Evolutionary conservation across 2,329 filamentous ascomycete genomes (phyloP), one percentile per base, ranked within the genome.

Genomic region (Penicillium sp.): DNA sequence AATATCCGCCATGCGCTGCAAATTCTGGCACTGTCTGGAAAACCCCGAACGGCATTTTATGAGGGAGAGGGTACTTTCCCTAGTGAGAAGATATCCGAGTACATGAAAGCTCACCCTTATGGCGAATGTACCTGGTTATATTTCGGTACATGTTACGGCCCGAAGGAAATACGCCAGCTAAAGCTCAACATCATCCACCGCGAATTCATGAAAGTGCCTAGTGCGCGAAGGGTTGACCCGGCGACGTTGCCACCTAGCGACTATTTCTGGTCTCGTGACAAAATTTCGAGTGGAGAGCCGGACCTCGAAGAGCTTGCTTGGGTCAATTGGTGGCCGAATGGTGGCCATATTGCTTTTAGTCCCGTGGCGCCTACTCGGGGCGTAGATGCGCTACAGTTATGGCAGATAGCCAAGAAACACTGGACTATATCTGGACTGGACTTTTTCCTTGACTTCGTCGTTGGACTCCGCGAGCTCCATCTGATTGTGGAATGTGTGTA

Each of bases 121-220:
- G 51, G 51, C 4, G 51, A 53, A 21, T 49, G 46, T 13, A 21
- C 51, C 8, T 53, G 51, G 51, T 18, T 53, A 12, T 53, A 53
- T 23, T 53, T 46, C 34, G 51, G 51, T 12, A 53, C 46, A 34
- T 26, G 40, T 7, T 53, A 53, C 13, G 51, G 46, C 4, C 51
- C 51, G 2, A 37, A 29, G 36, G 46, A 53, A 36, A 53, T 53
- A 7, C 51, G 51, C n/a, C 34, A 53, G n/a, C 41, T 46, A 21
- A 53, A 53, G 32, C 34, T 53, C 3, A 46, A 53, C 9, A 53
- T 53, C 12, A 46, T 53, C 29, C 27, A 53, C 29, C 45, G 46
- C n/a, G 51, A 53, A 21, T 53, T 53, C 27, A 53, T 53, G 51
- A 53, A 53, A 23, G 41, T 53, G 6, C 46, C 51, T 7, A 46